Base-by-base conservation (phyloP, 257 asterid genomes). In the Solanum clarkiae region DNA sequence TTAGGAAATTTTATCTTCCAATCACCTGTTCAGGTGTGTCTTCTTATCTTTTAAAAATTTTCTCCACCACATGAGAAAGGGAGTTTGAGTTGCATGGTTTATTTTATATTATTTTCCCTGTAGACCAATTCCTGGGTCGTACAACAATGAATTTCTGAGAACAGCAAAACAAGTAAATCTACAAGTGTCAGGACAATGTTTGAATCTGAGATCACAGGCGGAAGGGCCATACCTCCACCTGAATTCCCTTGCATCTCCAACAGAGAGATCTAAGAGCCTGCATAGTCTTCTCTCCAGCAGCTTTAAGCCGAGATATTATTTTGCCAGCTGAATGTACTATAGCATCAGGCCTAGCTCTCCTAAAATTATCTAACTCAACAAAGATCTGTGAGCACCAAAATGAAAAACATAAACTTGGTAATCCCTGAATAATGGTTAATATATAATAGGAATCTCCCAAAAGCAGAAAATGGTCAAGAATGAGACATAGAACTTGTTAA, bases 161-260 rank as follows among this genome's bases (percentile, higher is more conserved):
- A 79, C 22, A 53, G 49, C 53, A 49, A 53, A 53, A 79, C 10
- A 2, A 79, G 17, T 77, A 77, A 77, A 26, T 77, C 47, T 51
- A 79, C 65, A 53, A 26, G 53, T 79, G 11, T 79, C 66, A 79
- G 66, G 44, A 54, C 49, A 79, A 79, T 51, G 24, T 3, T 53
- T 26, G 65, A 51, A 53, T 79, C 49, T 53, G 11, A 51, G 6
- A 79, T 26, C 54, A 53, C 65, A 79, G 83, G 49, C 49, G 51
- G 65, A 79, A 79, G 66, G 83, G 62, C 26, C 83, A 85, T 96
- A 97, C 99, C 98, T 97, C 98, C 68, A 89, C 98, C 90, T 93
- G 98, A 88, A 97, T 92, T 70, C 98, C 97, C 95, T 93, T 93
- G 93, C 94, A 90, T 92, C 98, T 93, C 99, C 97, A 95, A 88